These are phyloP conservation scores for Amaranthus palmeri DNA, from an alignment of 148 eudicot species.

Conservation along the genomic window DNA sequence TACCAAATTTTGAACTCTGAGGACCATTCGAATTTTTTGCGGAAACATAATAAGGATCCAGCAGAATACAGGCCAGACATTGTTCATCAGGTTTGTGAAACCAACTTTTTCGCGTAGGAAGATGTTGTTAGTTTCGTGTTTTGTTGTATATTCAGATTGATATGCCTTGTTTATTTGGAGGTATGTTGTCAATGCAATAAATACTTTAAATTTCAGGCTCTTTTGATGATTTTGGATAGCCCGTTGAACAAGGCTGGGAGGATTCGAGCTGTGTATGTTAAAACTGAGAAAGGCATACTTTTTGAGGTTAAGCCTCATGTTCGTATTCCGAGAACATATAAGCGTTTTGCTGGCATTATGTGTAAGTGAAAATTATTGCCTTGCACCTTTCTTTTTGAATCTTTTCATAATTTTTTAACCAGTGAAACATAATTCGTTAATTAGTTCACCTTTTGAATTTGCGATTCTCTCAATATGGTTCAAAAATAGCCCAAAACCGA, in stretches of 20 bases:
- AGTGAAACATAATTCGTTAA: no score
- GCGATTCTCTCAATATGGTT: no score
- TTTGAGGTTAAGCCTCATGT: slow-evolving; percentile 84
- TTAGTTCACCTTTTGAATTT: no score
- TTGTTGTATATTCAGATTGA: not conserved
- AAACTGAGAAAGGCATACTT: slow-evolving; percentile 79
- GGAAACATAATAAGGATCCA: slow-evolving; percentile 63
- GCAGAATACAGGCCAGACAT: slow-evolving; percentile 92
- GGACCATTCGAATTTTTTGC: slow-evolving; percentile 69
- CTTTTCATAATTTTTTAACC: no score
- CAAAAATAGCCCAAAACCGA: no score
- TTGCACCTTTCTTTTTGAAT: not conserved
- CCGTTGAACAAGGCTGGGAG: slow-evolving; percentile 81
- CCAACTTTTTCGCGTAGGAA: not conserved
- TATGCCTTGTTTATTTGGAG: not conserved
- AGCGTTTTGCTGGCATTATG: slow-evolving; percentile 91
- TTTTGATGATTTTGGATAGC: slow-evolving; percentile 80
- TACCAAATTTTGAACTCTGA: slow-evolving; percentile 84
- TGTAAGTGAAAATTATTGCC: slow-evolving; percentile 46
- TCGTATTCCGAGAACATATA: slow-evolving; percentile 92
- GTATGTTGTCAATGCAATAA: not conserved
- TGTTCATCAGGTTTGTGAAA: slow-evolving; percentile 64
- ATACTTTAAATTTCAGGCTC: slow-evolving; percentile 47
- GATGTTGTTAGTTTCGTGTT: not conserved
- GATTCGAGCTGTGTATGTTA: slow-evolving; percentile 76